These are phyloP conservation scores for Akanthomyces dipterigenus DNA, from an alignment of 2,329 filamentous ascomycete species.

Conservation along the genomic window DNA sequence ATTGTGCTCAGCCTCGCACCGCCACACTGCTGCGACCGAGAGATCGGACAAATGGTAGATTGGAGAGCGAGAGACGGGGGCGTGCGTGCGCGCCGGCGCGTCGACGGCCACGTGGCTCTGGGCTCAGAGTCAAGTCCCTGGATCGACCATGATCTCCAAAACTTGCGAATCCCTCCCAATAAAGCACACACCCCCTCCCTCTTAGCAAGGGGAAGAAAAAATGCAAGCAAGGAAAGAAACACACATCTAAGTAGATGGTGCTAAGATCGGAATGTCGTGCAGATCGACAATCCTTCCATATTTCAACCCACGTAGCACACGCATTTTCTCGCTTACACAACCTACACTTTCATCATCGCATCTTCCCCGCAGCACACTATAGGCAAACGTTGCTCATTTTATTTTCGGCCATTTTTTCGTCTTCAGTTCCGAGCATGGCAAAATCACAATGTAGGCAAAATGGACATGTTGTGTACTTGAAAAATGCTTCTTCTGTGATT, in stretches of 20 bases:
- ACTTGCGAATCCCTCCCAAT: not conserved
- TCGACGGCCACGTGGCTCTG: slow-evolving; percentile 8
- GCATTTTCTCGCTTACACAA: not conserved
- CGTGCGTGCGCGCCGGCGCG: not conserved
- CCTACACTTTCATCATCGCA: too few species aligned
- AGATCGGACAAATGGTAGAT: too few species aligned
- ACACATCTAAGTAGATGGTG: not conserved
- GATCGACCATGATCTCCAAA: not conserved
- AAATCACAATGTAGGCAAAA: not conserved
- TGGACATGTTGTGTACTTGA: not conserved
- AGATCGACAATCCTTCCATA: slow-evolving; percentile 6
- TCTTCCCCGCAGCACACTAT: too few species aligned
- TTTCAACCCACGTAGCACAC: not conserved
- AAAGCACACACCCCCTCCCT: slow-evolving; percentile 4
- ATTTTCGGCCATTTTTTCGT: too few species aligned
- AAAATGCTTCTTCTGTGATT: not conserved
- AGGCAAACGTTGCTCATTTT: too few species aligned
- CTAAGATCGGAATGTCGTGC: slow-evolving; percentile 8
- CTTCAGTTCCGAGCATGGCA: not conserved
- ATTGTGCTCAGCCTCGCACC: not conserved
- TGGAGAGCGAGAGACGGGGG: not conserved
- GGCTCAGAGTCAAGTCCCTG: slow-evolving; percentile 11
- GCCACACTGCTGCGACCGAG: not conserved
- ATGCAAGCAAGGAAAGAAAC: not conserved
- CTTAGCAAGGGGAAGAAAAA: not conserved